A percentile compares a stretch with the other conserved stretches of the same genome.
Evolutionary conservation across 1,284 basidiomycete genomes (phyloP).

Genomic region (Coniophora puteana): DNA sequence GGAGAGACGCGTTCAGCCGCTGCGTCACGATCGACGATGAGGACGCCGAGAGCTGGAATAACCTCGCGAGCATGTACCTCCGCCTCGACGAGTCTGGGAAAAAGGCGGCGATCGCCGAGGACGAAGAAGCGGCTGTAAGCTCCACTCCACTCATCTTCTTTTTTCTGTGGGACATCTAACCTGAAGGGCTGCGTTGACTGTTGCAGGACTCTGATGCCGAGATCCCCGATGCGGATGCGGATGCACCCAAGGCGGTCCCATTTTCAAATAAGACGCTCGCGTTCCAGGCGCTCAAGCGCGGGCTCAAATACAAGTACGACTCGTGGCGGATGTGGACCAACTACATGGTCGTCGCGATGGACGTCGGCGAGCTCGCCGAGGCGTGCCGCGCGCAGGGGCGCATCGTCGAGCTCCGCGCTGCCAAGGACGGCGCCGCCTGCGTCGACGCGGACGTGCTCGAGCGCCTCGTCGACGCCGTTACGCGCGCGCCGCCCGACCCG

Average conservation of each 20-base stretch:
- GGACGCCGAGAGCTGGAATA: conserved; percentile 98
- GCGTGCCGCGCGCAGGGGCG: conserved; percentile 82
- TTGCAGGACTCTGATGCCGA: conserved; percentile 14
- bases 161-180: conserved; percentile 13
- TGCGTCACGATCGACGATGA: conserved; percentile 93
- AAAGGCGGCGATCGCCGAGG: conserved; percentile 18
- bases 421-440: conserved; percentile 53
- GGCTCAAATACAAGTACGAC: conserved; percentile 80
- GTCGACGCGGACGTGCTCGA: conserved; percentile 88
- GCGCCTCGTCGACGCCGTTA: conserved; percentile 82
- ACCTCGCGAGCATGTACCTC: conserved; percentile 93
- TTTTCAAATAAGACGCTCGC: conserved; percentile 83
- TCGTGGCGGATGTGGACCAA: conserved; percentile 99
- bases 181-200: background rate
- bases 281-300: conserved; percentile 91
- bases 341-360: conserved; percentile 93
- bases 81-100: conserved; percentile 55
- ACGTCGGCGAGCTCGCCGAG: conserved; percentile 90
- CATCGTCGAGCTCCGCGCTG: conserved; percentile 79
- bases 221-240: conserved; percentile 15
- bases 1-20: conserved; percentile 79
- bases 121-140: conserved; percentile 17
- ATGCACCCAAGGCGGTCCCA: conserved; percentile 33
- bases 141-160: conserved; percentile 10
- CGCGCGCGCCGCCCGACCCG: conserved; percentile 45